phyloP scores from a whole-genome alignment of 257 asterid genomes.

The Lycium ferocissimum region DNA sequence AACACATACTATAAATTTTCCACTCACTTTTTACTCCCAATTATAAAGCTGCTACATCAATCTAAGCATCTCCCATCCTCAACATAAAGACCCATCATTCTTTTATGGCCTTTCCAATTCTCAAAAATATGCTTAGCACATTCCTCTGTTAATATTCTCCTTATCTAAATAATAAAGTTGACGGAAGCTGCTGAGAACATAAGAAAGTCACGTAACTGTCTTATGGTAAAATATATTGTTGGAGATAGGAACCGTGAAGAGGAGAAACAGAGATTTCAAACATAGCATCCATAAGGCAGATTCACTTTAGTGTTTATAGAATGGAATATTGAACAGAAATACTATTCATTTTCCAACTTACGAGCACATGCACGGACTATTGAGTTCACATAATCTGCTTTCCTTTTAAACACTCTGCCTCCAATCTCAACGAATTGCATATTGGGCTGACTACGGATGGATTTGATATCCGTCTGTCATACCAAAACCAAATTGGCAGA shows the following conservation, averaged over 20 bases:
- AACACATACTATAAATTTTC: not conserved
- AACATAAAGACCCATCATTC: not conserved
- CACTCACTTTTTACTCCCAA: not conserved
- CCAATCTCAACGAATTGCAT: slow-evolving; percentile 66
- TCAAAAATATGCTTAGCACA: not conserved
- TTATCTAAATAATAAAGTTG: not conserved
- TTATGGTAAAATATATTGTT: not conserved
- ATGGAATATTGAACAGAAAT: slow-evolving; percentile 24
- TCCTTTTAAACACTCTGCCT: slow-evolving; percentile 83
- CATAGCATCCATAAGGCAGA: slow-evolving; percentile 12
- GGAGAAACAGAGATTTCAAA: not conserved
- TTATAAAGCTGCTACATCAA: not conserved
- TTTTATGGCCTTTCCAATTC: not conserved
- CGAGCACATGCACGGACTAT: slow-evolving; percentile 96
- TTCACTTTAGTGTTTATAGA: slow-evolving; percentile 19
- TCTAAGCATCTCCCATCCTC: not conserved
- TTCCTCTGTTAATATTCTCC: not conserved
- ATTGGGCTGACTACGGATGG: slow-evolving; percentile 87
- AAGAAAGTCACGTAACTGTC: not conserved
- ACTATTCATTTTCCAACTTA: slow-evolving; percentile 56
- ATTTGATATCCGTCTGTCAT: slow-evolving; percentile 84
- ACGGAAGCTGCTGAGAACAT: not conserved
- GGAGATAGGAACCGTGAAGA: slow-evolving; percentile 1
- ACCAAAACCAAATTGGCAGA: slow-evolving; percentile 31
- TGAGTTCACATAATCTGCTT: slow-evolving; percentile 81